Conservation (phyloP, 768 basidiomycete species). For the Clitopilus passeckerianus region DNA sequence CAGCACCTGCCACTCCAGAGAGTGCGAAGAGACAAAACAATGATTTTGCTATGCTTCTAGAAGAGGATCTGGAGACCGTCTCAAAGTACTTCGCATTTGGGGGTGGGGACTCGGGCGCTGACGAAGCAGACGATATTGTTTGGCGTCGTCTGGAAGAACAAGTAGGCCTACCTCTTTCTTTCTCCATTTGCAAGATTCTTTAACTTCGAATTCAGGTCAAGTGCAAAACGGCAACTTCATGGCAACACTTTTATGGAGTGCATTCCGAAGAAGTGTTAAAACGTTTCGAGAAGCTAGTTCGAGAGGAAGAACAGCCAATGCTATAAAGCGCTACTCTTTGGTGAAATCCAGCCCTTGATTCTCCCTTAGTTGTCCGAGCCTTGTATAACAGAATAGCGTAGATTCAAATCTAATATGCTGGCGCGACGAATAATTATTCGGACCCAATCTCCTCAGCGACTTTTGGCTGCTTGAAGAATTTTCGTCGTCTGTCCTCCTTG, state of each 20-base stretch:
- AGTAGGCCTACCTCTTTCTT: constrained; percentile 25
- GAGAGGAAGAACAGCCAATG: not conserved
- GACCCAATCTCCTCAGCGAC: constrained; percentile 22
- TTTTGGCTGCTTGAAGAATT: constrained; percentile 79
- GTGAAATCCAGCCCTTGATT: not conserved
- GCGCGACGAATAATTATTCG: constrained; percentile 19
- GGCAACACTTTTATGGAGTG: constrained; percentile 48
- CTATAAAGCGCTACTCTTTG: not conserved
- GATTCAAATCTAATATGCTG: constrained; percentile 2
- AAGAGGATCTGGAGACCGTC: constrained; percentile 47
- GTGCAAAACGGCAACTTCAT: constrained; percentile 36
- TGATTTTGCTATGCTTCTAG: constrained; percentile 1
- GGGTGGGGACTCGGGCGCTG: constrained; percentile 37
- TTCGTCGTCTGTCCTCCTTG: constrained; percentile 67
- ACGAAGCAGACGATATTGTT: constrained; percentile 34
- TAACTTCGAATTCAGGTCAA: constrained; percentile 19
- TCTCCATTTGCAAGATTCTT: constrained; percentile 1
- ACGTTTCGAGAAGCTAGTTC: constrained; percentile 28
- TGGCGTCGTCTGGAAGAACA: constrained; percentile 45
- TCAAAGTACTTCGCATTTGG: constrained; percentile 51
- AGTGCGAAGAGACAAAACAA: constrained; percentile 2
- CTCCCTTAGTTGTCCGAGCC: not conserved
- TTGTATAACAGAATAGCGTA: not conserved
- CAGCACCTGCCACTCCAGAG: not conserved
- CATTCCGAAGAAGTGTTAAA: constrained; percentile 35